Percentiles rank a stretch among this genome's conserved stretches.
phyloP scores from a whole-genome alignment of 129 eudicot species.

The Deinandra increscens region DNA sequence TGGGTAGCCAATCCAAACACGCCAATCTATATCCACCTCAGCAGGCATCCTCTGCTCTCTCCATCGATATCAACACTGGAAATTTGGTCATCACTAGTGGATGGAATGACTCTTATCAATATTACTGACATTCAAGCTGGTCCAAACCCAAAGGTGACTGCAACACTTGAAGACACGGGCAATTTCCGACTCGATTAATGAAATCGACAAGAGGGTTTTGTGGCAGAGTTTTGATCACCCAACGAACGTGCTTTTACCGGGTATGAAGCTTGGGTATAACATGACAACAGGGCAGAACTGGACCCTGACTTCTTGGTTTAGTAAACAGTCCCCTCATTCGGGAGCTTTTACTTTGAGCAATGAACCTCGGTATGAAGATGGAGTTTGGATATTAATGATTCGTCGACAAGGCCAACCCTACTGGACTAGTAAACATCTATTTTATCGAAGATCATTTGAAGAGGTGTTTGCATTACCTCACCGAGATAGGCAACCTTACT shows the following conservation, averaged over 20 bases:
- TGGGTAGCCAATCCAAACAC: conserved; percentile 46
- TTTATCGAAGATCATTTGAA: not conserved
- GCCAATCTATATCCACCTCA: conserved; percentile 33
- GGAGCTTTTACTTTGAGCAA: conserved; percentile 27
- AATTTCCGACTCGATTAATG: conserved; percentile 31
- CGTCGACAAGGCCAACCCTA: conserved; percentile 5
- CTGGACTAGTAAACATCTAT: conserved; percentile 10
- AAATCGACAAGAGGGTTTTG: conserved; percentile 7
- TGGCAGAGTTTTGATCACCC: conserved; percentile 49
- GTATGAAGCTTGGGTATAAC: conserved; percentile 39
- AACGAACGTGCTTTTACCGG: conserved; percentile 33
- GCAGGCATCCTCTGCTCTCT: conserved; percentile 20
- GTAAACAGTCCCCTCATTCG: not conserved
- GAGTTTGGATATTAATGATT: not conserved
- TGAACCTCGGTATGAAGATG: conserved; percentile 2
- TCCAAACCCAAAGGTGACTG: conserved; percentile 21
- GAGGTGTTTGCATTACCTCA: conserved; percentile 1
- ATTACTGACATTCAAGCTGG: conserved; percentile 23
- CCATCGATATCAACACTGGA: conserved; percentile 25
- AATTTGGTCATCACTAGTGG: conserved; percentile 19
- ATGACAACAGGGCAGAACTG: conserved; percentile 12
- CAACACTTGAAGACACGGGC: conserved; percentile 26
- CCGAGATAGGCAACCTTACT: not conserved
- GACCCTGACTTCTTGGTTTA: conserved; percentile 36
- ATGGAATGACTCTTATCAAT: conserved; percentile 12